Conservation (phyloP, 208 protist genomes). For the Trypanosoma theileri region DNA sequence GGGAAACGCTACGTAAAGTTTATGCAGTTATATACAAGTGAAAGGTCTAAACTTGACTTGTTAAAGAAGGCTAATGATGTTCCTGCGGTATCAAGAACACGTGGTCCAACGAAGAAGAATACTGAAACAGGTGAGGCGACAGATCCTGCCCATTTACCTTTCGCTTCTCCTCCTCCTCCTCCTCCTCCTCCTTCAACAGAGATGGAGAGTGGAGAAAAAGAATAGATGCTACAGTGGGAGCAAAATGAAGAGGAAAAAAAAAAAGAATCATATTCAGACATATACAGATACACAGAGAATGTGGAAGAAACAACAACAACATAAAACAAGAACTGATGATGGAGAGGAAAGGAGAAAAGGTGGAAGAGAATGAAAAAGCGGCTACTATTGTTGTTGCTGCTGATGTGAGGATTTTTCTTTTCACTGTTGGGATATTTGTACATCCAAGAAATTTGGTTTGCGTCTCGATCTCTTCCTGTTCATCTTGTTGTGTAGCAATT, state of each 20-base stretch:
- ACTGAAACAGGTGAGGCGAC: not conserved
- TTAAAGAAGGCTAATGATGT: slow-evolving; percentile 32
- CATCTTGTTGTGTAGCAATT: too few species aligned
- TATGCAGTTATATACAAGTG: slow-evolving; percentile 73
- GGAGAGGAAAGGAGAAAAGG: not conserved
- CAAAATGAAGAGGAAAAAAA: slow-evolving; percentile 8
- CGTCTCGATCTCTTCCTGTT: too few species aligned
- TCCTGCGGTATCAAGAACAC: slow-evolving; percentile 9
- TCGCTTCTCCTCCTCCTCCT: not conserved
- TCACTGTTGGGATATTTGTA: too few species aligned
- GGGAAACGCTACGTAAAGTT: slow-evolving; percentile 74
- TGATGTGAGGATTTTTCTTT: too few species aligned
- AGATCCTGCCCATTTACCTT: too few species aligned
- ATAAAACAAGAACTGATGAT: not conserved
- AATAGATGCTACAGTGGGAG: not conserved
- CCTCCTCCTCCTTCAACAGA: not conserved
- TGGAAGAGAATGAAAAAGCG: too few species aligned
- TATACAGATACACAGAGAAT: not conserved
- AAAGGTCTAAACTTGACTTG: slow-evolving; percentile 64
- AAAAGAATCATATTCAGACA: not conserved
- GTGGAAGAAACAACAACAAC: not conserved
- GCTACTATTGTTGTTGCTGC: too few species aligned
- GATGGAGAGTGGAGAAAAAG: not conserved
- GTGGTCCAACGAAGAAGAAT: not conserved
- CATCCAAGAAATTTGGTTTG: too few species aligned